phyloP scores from a whole-genome alignment of 805 yeast species.

The Monosporozyma aquatica region DNA sequence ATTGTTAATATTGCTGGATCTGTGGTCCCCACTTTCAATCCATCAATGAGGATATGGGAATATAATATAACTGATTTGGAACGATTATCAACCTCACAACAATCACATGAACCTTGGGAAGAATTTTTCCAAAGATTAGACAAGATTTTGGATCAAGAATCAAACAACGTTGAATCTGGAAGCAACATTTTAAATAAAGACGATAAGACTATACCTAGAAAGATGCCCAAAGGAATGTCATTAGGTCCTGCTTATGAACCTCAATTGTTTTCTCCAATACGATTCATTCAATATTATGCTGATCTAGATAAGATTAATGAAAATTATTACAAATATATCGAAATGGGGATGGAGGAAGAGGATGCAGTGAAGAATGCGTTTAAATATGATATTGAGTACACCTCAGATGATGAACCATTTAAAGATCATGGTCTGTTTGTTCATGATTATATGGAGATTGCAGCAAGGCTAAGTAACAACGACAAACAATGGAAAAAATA shows the following conservation, averaged over 20 bases:
- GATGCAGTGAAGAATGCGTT: constrained; percentile 41
- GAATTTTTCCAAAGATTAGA: constrained; percentile 45
- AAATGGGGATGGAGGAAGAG: constrained; percentile 52
- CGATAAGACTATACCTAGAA: constrained; percentile 56
- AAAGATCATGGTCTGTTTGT: constrained; percentile 48
- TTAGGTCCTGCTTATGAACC: constrained; percentile 71
- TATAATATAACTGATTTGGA: constrained; percentile 56
- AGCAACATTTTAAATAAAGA: background rate
- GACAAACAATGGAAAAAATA: constrained; percentile 48
- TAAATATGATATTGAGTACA: constrained; percentile 55
- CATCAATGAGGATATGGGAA: constrained; percentile 80
- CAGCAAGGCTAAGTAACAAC: constrained; percentile 43
- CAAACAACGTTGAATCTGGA: no score
- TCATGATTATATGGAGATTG: constrained; percentile 52
- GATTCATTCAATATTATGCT: constrained; percentile 66
- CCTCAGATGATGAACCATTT: constrained; percentile 54
- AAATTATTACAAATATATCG: constrained; percentile 36
- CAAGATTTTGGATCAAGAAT: constrained; percentile 16
- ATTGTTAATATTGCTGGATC: constrained; percentile 64
- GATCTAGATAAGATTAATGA: constrained; percentile 46
- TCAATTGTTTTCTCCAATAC: constrained; percentile 63
- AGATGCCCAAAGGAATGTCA: constrained; percentile 44
- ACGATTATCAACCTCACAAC: background rate
- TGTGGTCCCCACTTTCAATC: constrained; percentile 76
- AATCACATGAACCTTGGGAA: constrained; percentile 43